phyloP scores from a whole-genome alignment of 2,329 filamentous ascomycete species.

The Claviceps sp. region DNA sequence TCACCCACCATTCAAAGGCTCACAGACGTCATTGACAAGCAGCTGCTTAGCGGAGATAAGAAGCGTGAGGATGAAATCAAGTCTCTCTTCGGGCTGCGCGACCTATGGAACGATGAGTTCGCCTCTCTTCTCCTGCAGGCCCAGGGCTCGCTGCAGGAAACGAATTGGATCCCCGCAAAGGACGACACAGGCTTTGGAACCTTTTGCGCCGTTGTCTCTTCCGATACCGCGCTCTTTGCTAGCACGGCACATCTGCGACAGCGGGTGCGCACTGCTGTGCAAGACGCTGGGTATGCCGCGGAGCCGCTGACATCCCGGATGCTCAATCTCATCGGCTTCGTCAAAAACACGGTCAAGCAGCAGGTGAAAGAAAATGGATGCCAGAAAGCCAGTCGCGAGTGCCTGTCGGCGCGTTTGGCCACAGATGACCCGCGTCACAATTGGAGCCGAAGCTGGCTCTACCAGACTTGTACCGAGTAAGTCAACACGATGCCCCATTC shows the following conservation, averaged over 20 bases:
- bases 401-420: constrained; percentile 16
- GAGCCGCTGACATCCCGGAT: constrained; percentile 27
- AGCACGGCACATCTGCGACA: constrained; percentile 22
- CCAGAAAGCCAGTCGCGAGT: constrained; percentile 14
- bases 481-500: constrained; percentile 7
- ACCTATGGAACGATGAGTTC: constrained; percentile 35
- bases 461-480: constrained; percentile 42
- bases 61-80: constrained; percentile 33
- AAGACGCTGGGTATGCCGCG: constrained; percentile 25
- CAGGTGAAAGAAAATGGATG: background rate
- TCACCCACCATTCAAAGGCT: constrained; percentile 48
- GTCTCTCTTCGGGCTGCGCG: constrained; percentile 31
- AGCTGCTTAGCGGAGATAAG: constrained; percentile 19
- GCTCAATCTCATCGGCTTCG: constrained; percentile 38
- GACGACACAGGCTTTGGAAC: constrained; percentile 27
- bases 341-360: constrained; percentile 20
- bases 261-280: constrained; percentile 26
- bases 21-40: constrained; percentile 31
- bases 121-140: constrained; percentile 27
- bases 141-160: constrained; percentile 30
- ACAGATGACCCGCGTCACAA: constrained; percentile 9
- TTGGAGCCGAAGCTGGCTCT: constrained; percentile 30
- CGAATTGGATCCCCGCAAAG: constrained; percentile 39
- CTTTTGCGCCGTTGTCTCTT: constrained; percentile 36
- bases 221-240: constrained; percentile 26